Percentiles rank a stretch among this genome's conserved stretches.
Evolutionary conservation across 345 rosid genomes (phyloP).

Genomic region (Citrus reticulata): DNA sequence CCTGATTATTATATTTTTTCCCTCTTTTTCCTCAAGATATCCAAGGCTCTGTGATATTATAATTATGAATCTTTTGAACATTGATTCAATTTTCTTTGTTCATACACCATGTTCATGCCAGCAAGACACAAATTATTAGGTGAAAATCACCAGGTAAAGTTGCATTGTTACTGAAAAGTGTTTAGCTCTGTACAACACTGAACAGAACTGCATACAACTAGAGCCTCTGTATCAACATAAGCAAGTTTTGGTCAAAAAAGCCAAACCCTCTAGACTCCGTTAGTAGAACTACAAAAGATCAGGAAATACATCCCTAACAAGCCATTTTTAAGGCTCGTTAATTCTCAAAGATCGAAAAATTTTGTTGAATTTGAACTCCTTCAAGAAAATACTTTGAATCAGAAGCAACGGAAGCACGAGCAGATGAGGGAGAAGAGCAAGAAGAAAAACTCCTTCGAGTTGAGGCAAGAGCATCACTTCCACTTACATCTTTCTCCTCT

Average conservation of each 20-base stretch:
- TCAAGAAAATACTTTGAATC: conserved; percentile 27
- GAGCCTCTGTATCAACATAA: not conserved
- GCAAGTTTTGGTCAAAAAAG: not conserved
- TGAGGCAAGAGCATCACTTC: conserved; percentile 27
- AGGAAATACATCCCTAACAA: no score
- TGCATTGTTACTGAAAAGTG: not conserved
- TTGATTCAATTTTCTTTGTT: no score
- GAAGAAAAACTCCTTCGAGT: conserved; percentile 27
- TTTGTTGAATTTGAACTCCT: conserved; percentile 29
- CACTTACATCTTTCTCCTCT: conserved; percentile 58
- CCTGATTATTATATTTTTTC: no score
- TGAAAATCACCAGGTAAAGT: not conserved
- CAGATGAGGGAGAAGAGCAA: not conserved
- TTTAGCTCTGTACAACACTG: not conserved
- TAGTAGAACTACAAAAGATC: not conserved
- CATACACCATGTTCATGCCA: no score
- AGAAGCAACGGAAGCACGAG: conserved; percentile 14
- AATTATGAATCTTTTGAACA: no score
- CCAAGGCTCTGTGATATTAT: no score
- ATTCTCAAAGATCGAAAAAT: conserved; percentile 27
- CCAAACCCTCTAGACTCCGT: not conserved
- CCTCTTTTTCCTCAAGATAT: no score
- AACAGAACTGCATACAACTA: not conserved
- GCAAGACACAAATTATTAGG: not conserved
- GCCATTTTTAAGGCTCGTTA: not conserved